Evolutionary conservation across 2,329 filamentous ascomycete species (phyloP).

Genomic region (Teratosphaeria nubilosa): DNA sequence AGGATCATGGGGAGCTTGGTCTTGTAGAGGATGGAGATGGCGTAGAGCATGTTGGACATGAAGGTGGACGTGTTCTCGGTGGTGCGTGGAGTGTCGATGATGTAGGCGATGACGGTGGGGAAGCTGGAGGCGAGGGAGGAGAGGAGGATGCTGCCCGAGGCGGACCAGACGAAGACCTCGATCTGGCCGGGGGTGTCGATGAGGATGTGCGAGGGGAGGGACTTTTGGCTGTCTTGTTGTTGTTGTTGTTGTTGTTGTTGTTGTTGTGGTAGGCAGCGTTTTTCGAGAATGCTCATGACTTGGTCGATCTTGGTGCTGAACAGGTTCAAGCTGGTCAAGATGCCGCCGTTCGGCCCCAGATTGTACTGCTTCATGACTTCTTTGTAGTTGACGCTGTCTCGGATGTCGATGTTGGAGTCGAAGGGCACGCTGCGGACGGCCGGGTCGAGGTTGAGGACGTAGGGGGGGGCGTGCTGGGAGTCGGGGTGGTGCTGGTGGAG

Average conservation of each 20-base stretch:
- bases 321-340: conserved; percentile 87
- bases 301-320: conserved; percentile 98
- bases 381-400: conserved; percentile 97
- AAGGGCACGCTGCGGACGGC: conserved; percentile 90
- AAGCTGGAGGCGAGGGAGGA: conserved; percentile 89
- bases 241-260: not conserved
- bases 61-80: conserved; percentile 91
- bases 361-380: conserved; percentile 99
- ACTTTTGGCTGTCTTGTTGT: too few relatives aligned
- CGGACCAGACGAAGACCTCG: conserved; percentile 97
- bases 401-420: conserved; percentile 96
- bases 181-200: conserved; percentile 97
- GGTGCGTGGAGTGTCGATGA: conserved; percentile 93
- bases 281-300: conserved; percentile 79
- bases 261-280: conserved; percentile 45
- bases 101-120: conserved; percentile 91
- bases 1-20: conserved; percentile 97
- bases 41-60: conserved; percentile 99
- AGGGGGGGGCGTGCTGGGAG: conserved; percentile 54
- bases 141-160: conserved; percentile 85
- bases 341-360: conserved; percentile 91
- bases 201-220: conserved; percentile 64
- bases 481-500: conserved; percentile 60
- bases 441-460: conserved; percentile 94
- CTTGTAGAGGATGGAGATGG: conserved; percentile 97